Conservation (phyloP, 192 early-diverging fungal species). For the Phlyctochytrium arcticum region DNA sequence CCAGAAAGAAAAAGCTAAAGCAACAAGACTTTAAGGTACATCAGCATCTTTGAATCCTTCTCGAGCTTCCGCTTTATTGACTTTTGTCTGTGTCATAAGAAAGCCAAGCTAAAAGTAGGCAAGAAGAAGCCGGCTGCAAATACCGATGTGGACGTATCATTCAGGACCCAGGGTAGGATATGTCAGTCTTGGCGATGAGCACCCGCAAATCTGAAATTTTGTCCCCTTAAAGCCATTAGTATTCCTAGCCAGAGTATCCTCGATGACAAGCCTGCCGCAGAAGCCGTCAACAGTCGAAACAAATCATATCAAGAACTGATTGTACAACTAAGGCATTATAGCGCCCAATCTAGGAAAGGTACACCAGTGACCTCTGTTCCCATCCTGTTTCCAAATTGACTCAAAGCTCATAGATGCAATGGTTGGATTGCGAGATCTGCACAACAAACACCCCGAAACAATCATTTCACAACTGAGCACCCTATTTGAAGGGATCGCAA, state of each 20-base stretch:
- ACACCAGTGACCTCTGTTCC: not conserved
- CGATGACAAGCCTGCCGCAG: slow-evolving; percentile 63
- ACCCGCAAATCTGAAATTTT: not conserved
- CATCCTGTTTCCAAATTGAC: not conserved
- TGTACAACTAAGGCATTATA: slow-evolving; percentile 75
- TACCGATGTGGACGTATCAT: slow-evolving; percentile 78
- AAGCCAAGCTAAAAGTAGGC: slow-evolving; percentile 89
- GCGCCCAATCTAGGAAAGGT: slow-evolving; percentile 44
- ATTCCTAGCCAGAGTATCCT: slow-evolving; percentile 76
- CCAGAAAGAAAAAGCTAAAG: slow-evolving; percentile 63
- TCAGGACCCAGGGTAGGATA: slow-evolving; percentile 65
- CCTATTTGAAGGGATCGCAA: slow-evolving; percentile 37
- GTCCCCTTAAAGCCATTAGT: slow-evolving; percentile 52
- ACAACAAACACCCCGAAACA: slow-evolving; percentile 30
- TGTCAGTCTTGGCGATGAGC: not conserved
- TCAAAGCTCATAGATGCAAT: slow-evolving; percentile 38
- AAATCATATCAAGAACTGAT: slow-evolving; percentile 72
- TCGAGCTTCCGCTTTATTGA: not conserved
- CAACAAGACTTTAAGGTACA: slow-evolving; percentile 70
- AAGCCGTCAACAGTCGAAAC: slow-evolving; percentile 72
- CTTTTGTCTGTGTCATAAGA: slow-evolving; percentile 40
- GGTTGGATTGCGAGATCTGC: slow-evolving; percentile 41
- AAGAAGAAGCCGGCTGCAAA: slow-evolving; percentile 73
- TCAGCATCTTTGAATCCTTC: not conserved
- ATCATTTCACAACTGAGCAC: slow-evolving; percentile 41